Conservation (phyloP, 257 asterid genomes). For the Solanum commersonii region DNA sequence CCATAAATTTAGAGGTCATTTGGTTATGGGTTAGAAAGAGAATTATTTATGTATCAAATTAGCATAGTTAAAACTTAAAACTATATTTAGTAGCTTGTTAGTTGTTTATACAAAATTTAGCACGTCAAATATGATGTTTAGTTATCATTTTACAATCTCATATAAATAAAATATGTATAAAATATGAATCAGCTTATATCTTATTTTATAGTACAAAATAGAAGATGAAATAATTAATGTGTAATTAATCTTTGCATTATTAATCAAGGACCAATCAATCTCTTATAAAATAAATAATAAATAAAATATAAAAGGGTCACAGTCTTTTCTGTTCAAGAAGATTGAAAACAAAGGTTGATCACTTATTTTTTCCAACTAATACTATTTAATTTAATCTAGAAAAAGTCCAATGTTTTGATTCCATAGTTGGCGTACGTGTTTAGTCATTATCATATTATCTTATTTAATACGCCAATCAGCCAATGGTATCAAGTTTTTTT, state of each 20-base stretch:
- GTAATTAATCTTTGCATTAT: not conserved
- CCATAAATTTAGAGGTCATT: not conserved
- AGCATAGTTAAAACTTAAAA: not conserved
- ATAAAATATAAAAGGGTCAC: not conserved
- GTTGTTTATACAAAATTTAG: not conserved
- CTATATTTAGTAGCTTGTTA: not conserved
- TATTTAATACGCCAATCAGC: not conserved
- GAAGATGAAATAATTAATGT: not conserved
- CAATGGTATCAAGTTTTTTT: not conserved
- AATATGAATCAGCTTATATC: not conserved
- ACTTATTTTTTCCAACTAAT: no score
- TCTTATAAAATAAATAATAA: not conserved
- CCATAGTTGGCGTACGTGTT: not conserved
- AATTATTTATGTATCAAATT: fast-evolving
- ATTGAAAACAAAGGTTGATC: no score
- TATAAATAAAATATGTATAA: not conserved
- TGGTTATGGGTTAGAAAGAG: not conserved
- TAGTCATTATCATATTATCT: not conserved
- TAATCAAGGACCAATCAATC: not conserved
- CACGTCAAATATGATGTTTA: not conserved
- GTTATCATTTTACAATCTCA: not conserved
- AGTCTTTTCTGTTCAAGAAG: not conserved
- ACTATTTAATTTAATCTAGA: not conserved
- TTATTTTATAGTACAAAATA: not conserved
- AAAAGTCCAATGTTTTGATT: not conserved